phyloP scores from a whole-genome alignment of 1,284 basidiomycete genomes.

The Violaceomyces palustris region DNA sequence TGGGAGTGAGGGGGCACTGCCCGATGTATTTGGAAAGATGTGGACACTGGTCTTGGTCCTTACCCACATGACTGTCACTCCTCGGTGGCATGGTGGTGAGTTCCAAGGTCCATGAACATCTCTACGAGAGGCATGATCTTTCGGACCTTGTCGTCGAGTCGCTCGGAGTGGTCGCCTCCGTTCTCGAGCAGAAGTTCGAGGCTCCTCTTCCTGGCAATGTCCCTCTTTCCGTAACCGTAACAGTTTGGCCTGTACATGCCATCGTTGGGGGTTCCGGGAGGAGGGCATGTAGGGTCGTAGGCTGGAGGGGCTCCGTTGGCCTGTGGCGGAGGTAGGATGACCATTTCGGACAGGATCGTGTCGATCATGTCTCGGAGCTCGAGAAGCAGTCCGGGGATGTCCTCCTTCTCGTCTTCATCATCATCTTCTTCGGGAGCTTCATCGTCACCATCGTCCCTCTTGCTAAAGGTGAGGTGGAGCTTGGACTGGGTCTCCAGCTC shows the following conservation, averaged over 20 bases:
- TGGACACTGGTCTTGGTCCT: too few relatives aligned
- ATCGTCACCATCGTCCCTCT: too few relatives aligned
- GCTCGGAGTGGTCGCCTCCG: slow-evolving; percentile 5
- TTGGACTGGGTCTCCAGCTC: too few relatives aligned
- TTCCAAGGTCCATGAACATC: slow-evolving; percentile 29
- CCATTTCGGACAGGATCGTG: slow-evolving; percentile 16
- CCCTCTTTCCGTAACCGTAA: slow-evolving; percentile 37
- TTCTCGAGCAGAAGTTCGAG: slow-evolving; percentile 5
- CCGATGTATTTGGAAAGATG: too few relatives aligned
- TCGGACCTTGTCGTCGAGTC: slow-evolving; percentile 20
- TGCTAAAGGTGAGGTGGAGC: too few relatives aligned
- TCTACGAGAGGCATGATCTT: slow-evolving; percentile 27
- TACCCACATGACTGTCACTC: too few relatives aligned
- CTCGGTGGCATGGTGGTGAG: too few relatives aligned
- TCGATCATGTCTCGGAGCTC: slow-evolving; percentile 28
- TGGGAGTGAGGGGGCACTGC: too few relatives aligned
- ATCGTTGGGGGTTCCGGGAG: slow-evolving; percentile 30
- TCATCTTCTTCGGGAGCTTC: too few relatives aligned
- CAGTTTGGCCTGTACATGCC: slow-evolving; percentile 39
- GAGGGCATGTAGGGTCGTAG: slow-evolving; percentile 21
- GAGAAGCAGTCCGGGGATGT: slow-evolving; percentile 24
- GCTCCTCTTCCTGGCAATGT: slow-evolving; percentile 16
- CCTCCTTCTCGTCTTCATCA: too few relatives aligned
- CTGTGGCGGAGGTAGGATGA: background rate
- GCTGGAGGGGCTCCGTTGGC: background rate